Conservation (phyloP, 352 stramenopile genomes). For the Phytopythium mirpurense region DNA sequence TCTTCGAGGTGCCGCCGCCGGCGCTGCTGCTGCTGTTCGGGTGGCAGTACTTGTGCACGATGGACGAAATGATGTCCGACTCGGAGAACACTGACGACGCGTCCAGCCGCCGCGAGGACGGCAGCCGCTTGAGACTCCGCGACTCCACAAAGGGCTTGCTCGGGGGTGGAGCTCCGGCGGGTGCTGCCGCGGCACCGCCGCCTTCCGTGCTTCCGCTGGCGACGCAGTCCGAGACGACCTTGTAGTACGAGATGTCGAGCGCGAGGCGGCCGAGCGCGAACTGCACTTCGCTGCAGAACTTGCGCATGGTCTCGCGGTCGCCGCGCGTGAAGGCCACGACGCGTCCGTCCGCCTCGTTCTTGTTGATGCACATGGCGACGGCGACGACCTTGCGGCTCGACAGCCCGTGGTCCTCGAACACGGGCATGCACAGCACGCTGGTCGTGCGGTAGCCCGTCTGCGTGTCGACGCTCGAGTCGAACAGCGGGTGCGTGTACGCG, state of each 20-base stretch:
- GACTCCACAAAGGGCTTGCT: neutral
- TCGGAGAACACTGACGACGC: slow-evolving; percentile 20
- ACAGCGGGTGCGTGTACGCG: slow-evolving; percentile 52
- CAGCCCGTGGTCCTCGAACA: slow-evolving; percentile 56
- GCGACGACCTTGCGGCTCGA: slow-evolving; percentile 42
- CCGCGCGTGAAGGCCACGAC: slow-evolving; percentile 49
- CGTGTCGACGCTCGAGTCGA: slow-evolving; percentile 52
- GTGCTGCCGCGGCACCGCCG: neutral
- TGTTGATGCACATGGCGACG: slow-evolving; percentile 86
- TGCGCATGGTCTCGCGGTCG: slow-evolving; percentile 51
- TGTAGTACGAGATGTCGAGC: slow-evolving; percentile 68
- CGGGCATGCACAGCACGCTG: slow-evolving; percentile 57
- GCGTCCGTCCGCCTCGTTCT: slow-evolving; percentile 28
- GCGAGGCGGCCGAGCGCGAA: slow-evolving; percentile 55
- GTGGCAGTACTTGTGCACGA: slow-evolving; percentile 50
- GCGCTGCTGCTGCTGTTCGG: slow-evolving; percentile 5
- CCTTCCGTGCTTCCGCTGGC: neutral
- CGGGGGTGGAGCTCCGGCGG: neutral
- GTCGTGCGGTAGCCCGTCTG: slow-evolving; percentile 69
- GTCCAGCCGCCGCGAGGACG: slow-evolving; percentile 16
- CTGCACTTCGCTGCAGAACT: slow-evolving; percentile 66
- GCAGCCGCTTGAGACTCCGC: slow-evolving; percentile 15
- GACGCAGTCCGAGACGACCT: slow-evolving; percentile 51
- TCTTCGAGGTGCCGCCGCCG: neutral
- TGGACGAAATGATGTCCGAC: slow-evolving; percentile 56